Conservation (phyloP, 2,329 filamentous ascomycete genomes). For the Cordyceps cateniannulata region DNA sequence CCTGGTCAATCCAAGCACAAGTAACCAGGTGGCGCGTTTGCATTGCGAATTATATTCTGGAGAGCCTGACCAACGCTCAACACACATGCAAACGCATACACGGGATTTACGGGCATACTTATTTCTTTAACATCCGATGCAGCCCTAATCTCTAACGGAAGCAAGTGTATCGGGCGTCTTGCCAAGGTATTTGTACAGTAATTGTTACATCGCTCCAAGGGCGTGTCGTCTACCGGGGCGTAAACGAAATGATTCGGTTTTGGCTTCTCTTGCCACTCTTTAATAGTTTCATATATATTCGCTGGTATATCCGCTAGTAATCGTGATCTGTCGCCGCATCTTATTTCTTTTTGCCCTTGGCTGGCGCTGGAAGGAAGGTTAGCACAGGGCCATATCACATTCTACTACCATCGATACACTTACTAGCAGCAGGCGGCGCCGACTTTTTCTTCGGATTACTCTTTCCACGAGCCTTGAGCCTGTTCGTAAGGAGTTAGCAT, state of each 20-base stretch:
- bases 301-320: neutral
- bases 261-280: neutral
- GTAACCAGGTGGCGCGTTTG: neutral
- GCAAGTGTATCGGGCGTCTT: neutral
- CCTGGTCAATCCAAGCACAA: neutral
- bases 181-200: slow-evolving; percentile 10
- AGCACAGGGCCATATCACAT: neutral
- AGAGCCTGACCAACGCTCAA: too few relatives aligned
- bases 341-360: slow-evolving; percentile 20
- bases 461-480: slow-evolving; percentile 75
- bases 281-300: neutral
- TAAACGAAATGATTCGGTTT: neutral
- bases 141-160: neutral
- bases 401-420: neutral
- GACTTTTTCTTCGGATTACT: slow-evolving; percentile 84
- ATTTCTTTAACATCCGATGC: neutral
- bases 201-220: slow-evolving; percentile 5
- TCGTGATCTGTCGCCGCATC: neutral
- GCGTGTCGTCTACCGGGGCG: neutral
- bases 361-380: slow-evolving; percentile 17
- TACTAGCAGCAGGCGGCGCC: slow-evolving; percentile 32
- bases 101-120: neutral
- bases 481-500: slow-evolving; percentile 32
- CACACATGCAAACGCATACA: neutral
- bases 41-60: neutral